Percentiles rank a stretch among this genome's conserved stretches.
phyloP scores from a whole-genome alignment of 2,329 filamentous ascomycete genomes.

The Beauveria pseudobassiana region DNA sequence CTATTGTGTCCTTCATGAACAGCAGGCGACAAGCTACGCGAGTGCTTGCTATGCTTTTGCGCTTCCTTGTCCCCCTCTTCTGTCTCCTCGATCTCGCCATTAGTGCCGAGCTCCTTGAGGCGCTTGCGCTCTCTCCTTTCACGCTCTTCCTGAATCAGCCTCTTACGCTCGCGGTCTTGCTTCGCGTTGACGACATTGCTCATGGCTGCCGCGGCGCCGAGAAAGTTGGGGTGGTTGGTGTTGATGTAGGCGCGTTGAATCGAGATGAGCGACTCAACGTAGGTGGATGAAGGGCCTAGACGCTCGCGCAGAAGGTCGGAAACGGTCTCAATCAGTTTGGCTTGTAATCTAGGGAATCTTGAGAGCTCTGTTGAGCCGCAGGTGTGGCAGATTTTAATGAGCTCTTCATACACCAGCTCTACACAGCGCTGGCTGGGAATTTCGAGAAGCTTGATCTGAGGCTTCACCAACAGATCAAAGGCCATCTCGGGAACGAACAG shows the following conservation, averaged over 20 bases:
- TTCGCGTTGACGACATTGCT: slow-evolving; percentile 91
- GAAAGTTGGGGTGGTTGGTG: slow-evolving; percentile 97
- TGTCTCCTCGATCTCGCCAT: slow-evolving; percentile 64
- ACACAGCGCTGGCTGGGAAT: slow-evolving; percentile 93
- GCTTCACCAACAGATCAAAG: slow-evolving; percentile 95
- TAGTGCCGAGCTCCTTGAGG: slow-evolving; percentile 75
- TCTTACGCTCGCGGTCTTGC: slow-evolving; percentile 87
- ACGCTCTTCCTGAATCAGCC: slow-evolving; percentile 71
- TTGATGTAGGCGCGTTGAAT: slow-evolving; percentile 99
- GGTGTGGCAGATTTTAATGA: slow-evolving; percentile 99
- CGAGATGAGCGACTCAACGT: slow-evolving; percentile 93
- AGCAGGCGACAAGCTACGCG: slow-evolving; percentile 76
- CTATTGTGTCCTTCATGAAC: slow-evolving; percentile 57
- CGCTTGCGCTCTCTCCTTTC: slow-evolving; percentile 77
- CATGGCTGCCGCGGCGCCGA: slow-evolving; percentile 95
- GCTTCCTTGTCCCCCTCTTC: slow-evolving; percentile 54
- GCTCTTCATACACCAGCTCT: slow-evolving; percentile 94
- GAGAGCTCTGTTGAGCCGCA: slow-evolving; percentile 92
- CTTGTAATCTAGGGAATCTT: slow-evolving; percentile 86
- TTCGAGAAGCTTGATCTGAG: slow-evolving; percentile 95
- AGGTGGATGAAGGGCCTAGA: slow-evolving; percentile 78
- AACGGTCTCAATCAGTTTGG: slow-evolving; percentile 95
- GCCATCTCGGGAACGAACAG: slow-evolving; percentile 96
- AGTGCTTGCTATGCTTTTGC: slow-evolving; percentile 32
- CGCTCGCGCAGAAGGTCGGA: slow-evolving; percentile 91